Evolutionary conservation across 2,329 filamentous ascomycete species (phyloP), one percentile per base, ranked within the genome.

Genomic region (Sporothrix dimorphospora): DNA sequence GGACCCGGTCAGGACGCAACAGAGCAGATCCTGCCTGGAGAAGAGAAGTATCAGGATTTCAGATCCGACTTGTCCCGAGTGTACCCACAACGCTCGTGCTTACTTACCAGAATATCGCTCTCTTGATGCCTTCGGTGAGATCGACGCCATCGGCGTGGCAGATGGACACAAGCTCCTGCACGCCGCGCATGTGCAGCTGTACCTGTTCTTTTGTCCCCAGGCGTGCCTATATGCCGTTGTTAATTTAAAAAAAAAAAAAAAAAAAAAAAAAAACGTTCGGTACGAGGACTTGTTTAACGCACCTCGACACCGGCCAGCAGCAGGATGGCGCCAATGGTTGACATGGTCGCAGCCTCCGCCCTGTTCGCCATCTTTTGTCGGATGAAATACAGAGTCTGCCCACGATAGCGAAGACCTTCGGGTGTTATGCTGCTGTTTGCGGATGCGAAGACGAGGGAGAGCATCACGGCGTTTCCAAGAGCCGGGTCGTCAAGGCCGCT

Each of bases 311-410:
- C 49, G n/a, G 49, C 49, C 49, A 53, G 49, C 49, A 53, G n/a
- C 49, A 53, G 49, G 49, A 53, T 53, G 49, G 49, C 49, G 49
- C 49, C 49, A 53, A 53, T 53, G 49, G 49, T 53, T n/a, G 49
- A 53, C n/a, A 53, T 53, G 49, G 49, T n/a, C n/a, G 49, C 49
- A 53, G 49, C 49, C n/a, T 53, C 49, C 19, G n/a, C 49, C 49
- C 49, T 53, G 49, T 53, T 53, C 4, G 49, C 49, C 49, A 53
- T 53, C 49, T 53, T 53, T 53, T 53, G 49, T 24, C 49, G 49
- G n/a, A 53, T 53, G n/a, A 53, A 53, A 24, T 53, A 8, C 49
- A 53, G 49, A 11, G 49, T 53, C 49, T 53, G 49, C 49, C 49
- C 49, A 53, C 49, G 49, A 53, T 53, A 53, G 49, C 49, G 49